phyloP scores from a whole-genome alignment of 108 stramenopile species.

The Fistulifera solaris region DNA sequence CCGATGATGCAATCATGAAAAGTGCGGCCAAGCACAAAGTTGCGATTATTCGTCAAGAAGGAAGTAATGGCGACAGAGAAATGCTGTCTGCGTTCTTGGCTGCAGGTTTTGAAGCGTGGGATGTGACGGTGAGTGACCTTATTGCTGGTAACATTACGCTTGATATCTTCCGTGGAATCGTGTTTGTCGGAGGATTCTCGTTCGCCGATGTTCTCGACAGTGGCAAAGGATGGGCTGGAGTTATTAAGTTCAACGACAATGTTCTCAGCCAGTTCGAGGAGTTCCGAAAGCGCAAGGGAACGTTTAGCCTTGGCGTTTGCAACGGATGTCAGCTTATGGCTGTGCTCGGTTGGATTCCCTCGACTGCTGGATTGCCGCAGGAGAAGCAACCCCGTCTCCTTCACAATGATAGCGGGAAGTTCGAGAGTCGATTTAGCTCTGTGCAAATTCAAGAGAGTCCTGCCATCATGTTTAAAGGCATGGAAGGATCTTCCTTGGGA shows the following conservation, averaged over 20 bases:
- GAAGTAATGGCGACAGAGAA: slow-evolving; percentile 98
- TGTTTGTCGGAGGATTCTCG: slow-evolving; percentile 97
- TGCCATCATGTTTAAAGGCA: slow-evolving; percentile 86
- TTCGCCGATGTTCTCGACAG: slow-evolving; percentile 97
- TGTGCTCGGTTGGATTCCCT: slow-evolving; percentile 96
- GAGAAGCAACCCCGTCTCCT: slow-evolving; percentile 92
- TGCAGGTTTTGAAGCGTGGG: slow-evolving; percentile 97
- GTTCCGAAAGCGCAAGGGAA: slow-evolving; percentile 87
- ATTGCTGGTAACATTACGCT: slow-evolving; percentile 65
- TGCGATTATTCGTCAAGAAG: slow-evolving; percentile 95
- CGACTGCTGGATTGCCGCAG: slow-evolving; percentile 39
- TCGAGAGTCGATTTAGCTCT: slow-evolving; percentile 92
- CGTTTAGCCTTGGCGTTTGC: slow-evolving; percentile 98
- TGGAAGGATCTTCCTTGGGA: slow-evolving; percentile 95
- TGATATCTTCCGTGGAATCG: slow-evolving; percentile 88
- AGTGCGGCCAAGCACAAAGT: slow-evolving; percentile 81
- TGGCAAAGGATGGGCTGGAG: slow-evolving; percentile 99
- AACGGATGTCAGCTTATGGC: slow-evolving; percentile 99
- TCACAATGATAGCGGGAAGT: slow-evolving; percentile 93
- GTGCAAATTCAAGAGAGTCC: slow-evolving; percentile 76
- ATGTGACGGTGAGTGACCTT: slow-evolving; percentile 89
- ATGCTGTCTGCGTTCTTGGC: slow-evolving; percentile 93
- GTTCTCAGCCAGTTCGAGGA: slow-evolving; percentile 90
- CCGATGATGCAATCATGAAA: slow-evolving; percentile 56
- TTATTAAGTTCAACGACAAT: slow-evolving; percentile 92